A percentile compares a stretch with the other conserved stretches of the same genome.
Evolutionary conservation across 2,329 filamentous ascomycete species (phyloP).

Genomic region (Hymenotorrendiella dingleyae): DNA sequence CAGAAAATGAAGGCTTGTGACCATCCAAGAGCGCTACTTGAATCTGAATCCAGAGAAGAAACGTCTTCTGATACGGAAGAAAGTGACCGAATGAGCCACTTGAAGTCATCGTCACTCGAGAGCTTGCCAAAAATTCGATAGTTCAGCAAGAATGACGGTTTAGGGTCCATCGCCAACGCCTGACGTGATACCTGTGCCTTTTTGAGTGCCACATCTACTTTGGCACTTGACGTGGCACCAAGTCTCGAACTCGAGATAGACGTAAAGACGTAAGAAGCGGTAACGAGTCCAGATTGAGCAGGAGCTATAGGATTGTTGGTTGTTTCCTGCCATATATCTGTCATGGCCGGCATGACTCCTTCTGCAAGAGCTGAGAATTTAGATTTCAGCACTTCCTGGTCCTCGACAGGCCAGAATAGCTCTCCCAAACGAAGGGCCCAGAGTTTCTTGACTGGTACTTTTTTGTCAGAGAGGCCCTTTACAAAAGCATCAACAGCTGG

Average conservation of each 20-base stretch:
- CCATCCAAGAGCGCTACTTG: slow-evolving; percentile 63
- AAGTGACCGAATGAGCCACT: slow-evolving; percentile 70
- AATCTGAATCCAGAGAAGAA: slow-evolving; percentile 36
- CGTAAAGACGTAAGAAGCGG: slow-evolving; percentile 68
- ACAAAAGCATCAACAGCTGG: slow-evolving; percentile 62
- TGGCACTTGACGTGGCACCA: slow-evolving; percentile 46
- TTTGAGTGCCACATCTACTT: slow-evolving; percentile 51
- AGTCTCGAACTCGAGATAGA: slow-evolving; percentile 54
- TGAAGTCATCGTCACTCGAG: slow-evolving; percentile 65
- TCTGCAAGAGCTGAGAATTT: slow-evolving; percentile 47
- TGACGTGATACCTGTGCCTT: slow-evolving; percentile 59
- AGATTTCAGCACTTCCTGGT: slow-evolving; percentile 41
- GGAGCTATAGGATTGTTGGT: slow-evolving; percentile 70
- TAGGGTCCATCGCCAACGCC: slow-evolving; percentile 64
- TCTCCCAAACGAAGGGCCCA: slow-evolving; percentile 76
- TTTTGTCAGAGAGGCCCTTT: slow-evolving; percentile 85
- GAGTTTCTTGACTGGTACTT: slow-evolving; percentile 65
- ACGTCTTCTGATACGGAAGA: slow-evolving; percentile 53
- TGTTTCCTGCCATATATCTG: slow-evolving; percentile 73
- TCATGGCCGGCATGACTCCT: slow-evolving; percentile 46
- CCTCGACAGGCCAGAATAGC: slow-evolving; percentile 54
- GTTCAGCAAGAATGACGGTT: slow-evolving; percentile 82
- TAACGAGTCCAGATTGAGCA: slow-evolving; percentile 76
- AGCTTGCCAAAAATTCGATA: slow-evolving; percentile 80
- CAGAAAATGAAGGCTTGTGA: slow-evolving; percentile 79